Conservation (phyloP, 352 stramenopile genomes). For the Phytophthora sansomeana region DNA sequence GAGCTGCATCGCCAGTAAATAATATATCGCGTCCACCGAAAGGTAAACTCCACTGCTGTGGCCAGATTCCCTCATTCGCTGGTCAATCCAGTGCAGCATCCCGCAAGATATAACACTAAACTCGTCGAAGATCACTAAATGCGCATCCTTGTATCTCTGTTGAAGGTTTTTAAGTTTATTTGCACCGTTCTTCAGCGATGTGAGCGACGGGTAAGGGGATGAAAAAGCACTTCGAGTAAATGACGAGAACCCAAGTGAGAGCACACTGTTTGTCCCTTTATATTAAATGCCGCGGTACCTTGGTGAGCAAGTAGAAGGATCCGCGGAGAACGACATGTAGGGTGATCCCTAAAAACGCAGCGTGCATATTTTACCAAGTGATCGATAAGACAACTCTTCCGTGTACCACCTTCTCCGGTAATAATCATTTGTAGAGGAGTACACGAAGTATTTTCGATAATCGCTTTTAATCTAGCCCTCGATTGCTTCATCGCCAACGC, state of each 20-base stretch:
- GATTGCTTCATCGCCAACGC: not conserved
- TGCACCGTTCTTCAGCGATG: not conserved
- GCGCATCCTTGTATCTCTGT: conserved; percentile 4
- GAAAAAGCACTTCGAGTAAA: conserved; percentile 8
- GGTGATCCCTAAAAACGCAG: conserved; percentile 6
- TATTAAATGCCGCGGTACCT: conserved; percentile 6
- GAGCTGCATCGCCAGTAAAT: conserved; percentile 10
- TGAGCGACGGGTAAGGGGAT: too few relatives aligned
- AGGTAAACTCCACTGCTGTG: not conserved
- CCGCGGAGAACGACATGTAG: too few relatives aligned
- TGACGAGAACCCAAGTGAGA: not conserved
- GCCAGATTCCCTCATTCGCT: conserved; percentile 15
- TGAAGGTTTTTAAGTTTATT: conserved; percentile 1
- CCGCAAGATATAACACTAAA: conserved; percentile 1
- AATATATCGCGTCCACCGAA: conserved; percentile 13
- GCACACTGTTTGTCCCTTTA: conserved; percentile 5
- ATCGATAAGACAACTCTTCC: not conserved
- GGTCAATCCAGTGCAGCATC: conserved; percentile 20
- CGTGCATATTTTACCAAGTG: conserved; percentile 7
- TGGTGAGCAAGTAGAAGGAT: conserved; percentile 12
- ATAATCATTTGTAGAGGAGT: conserved; percentile 7
- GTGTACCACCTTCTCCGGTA: conserved; percentile 11
- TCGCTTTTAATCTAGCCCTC: not conserved
- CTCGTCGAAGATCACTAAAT: conserved; percentile 14
- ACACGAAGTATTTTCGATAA: not conserved